These are phyloP conservation scores for Cytospora piceicola DNA, from an alignment of 2,329 filamentous ascomycete genomes.

Conservation along the genomic window DNA sequence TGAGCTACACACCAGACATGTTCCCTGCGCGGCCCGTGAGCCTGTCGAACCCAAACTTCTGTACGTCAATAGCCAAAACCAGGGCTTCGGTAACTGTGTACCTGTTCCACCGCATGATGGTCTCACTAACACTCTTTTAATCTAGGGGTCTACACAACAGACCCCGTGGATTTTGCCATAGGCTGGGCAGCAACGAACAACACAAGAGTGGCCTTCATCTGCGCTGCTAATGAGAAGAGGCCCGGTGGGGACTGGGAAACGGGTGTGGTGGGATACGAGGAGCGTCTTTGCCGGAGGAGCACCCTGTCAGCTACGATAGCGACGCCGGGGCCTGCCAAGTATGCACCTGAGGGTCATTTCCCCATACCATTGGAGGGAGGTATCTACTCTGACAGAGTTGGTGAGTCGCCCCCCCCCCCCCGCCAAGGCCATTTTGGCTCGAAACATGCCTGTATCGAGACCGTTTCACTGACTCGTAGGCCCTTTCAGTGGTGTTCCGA, in stretches of 20 bases:
- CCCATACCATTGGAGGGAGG: conserved; percentile 72
- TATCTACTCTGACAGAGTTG: conserved; percentile 70
- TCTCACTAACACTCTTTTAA: conserved; percentile 20
- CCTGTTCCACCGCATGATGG: conserved; percentile 30
- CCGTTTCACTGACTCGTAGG: conserved; percentile 1
- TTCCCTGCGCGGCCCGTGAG: conserved; percentile 43
- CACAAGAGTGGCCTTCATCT: conserved; percentile 65
- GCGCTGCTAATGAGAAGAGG: conserved; percentile 75
- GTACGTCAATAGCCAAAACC: conserved; percentile 35
- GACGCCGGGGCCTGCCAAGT: conserved; percentile 58
- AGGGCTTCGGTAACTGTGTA: conserved; percentile 5
- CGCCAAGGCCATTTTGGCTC: neutral
- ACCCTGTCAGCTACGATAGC: conserved; percentile 71
- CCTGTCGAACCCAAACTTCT: conserved; percentile 50
- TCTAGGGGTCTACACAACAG: conserved; percentile 55
- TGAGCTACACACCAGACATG: conserved; percentile 47
- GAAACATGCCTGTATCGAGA: neutral
- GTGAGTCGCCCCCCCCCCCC: conserved; percentile 44
- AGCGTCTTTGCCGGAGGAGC: conserved; percentile 74
- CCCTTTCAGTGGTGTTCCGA: conserved; percentile 66
- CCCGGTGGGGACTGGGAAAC: conserved; percentile 80
- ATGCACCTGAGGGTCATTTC: conserved; percentile 58
- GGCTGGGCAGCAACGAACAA: conserved; percentile 54
- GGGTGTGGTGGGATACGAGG: conserved; percentile 66
- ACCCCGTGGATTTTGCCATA: conserved; percentile 64